Percentiles rank a stretch among this genome's conserved stretches.
phyloP scores from a whole-genome alignment of 2,329 filamentous ascomycete species.

The Parascedosporium putredinis region DNA sequence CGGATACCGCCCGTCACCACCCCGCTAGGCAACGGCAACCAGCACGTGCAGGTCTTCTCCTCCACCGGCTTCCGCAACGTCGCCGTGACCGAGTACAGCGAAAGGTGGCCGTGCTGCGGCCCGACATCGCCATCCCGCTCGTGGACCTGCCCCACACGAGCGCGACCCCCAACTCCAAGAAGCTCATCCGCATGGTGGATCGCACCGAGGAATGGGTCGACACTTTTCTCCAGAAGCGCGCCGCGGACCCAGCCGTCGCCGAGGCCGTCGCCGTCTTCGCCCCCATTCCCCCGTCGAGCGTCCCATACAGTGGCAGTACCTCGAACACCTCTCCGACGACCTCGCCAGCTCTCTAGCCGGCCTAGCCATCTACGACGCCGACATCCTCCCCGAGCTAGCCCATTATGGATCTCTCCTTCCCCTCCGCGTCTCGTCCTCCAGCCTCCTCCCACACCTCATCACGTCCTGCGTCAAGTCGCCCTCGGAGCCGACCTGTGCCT shows the following conservation, averaged over 20 bases:
- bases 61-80: slow-evolving; percentile 75
- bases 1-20: slow-evolving; percentile 65
- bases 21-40: slow-evolving; percentile 60
- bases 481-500: slow-evolving; percentile 74
- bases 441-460: slow-evolving; percentile 59
- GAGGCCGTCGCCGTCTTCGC: slow-evolving; percentile 42
- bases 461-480: slow-evolving; percentile 63
- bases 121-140: slow-evolving; percentile 71
- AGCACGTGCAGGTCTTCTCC: slow-evolving; percentile 67
- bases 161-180: slow-evolving; percentile 53
- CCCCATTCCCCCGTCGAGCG: slow-evolving; percentile 66
- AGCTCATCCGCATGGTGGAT: slow-evolving; percentile 73
- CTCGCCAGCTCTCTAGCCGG: slow-evolving; percentile 48
- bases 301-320: slow-evolving; percentile 68
- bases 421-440: slow-evolving; percentile 66
- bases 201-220: slow-evolving; percentile 75
- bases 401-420: slow-evolving; percentile 40
- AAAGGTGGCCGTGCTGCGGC: slow-evolving; percentile 55
- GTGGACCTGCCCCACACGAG: slow-evolving; percentile 53
- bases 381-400: slow-evolving; percentile 56
- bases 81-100: slow-evolving; percentile 56
- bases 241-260: slow-evolving; percentile 10
- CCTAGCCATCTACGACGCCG: slow-evolving; percentile 69
- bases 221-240: slow-evolving; percentile 40
- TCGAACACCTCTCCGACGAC: slow-evolving; percentile 59